These are phyloP conservation scores for Mycosphaerella sp. DNA, from an alignment of 2,329 filamentous ascomycete genomes.

Conservation along the genomic window DNA sequence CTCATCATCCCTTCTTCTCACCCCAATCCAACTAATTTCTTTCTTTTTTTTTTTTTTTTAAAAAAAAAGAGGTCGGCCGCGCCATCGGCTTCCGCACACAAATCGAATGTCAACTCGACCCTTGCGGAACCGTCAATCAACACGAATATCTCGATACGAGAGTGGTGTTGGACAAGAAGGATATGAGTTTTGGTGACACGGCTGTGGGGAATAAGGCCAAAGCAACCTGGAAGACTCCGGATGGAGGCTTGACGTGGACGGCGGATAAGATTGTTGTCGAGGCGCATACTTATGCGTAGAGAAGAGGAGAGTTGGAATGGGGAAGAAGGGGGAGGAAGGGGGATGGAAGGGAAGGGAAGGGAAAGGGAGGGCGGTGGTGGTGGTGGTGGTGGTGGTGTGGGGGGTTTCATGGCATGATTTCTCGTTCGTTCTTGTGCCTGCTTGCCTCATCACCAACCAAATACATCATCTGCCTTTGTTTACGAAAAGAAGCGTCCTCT, in stretches of 20 bases:
- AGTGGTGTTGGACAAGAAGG: neutral
- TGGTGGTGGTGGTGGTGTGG: too few species aligned
- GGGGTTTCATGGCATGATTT: too few species aligned
- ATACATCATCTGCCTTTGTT: too few species aligned
- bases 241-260: conserved; percentile 1
- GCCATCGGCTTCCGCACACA: neutral
- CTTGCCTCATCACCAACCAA: too few species aligned
- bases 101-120: conserved; percentile 2
- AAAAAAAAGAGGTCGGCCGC: neutral
- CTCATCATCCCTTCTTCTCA: neutral
- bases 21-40: too few species aligned
- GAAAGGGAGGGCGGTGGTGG: too few species aligned
- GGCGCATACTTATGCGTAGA: neutral
- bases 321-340: too few species aligned
- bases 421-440: too few species aligned
- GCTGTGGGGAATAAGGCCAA: neutral
- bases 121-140: neutral
- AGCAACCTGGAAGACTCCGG: neutral
- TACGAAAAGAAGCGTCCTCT: conserved; percentile 19
- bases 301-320: too few species aligned
- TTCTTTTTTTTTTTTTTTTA: too few species aligned
- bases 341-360: too few species aligned
- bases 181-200: neutral
- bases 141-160: neutral
- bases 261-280: neutral